Evolutionary conservation across 371 early-diverging fungal species (phyloP).

Genomic region (Mucor piriformis): DNA sequence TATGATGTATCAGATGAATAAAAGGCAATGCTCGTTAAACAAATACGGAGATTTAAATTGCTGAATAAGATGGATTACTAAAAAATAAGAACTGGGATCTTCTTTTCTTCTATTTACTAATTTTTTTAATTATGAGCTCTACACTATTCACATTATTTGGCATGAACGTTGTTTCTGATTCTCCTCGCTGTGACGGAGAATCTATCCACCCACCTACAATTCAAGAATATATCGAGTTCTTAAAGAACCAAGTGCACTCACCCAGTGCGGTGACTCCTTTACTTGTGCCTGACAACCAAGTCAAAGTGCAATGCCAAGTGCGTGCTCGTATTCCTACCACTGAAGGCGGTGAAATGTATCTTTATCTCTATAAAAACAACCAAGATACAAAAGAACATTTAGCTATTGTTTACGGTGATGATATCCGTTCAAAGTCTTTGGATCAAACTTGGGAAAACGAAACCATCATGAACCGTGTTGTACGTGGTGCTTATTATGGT

Average conservation of each 20-base stretch:
- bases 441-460: constrained; percentile 72
- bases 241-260: constrained; percentile 50
- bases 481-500: constrained; percentile 78
- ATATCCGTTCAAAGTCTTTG: constrained; percentile 70
- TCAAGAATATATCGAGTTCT: constrained; percentile 48
- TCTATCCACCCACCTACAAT: constrained; percentile 39
- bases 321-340: constrained; percentile 87
- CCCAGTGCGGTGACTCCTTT: constrained; percentile 49
- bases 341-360: constrained; percentile 80
- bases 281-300: constrained; percentile 27
- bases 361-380: constrained; percentile 86
- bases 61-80: no score
- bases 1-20: no score
- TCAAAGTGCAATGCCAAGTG: constrained; percentile 70
- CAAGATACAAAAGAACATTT: constrained; percentile 89
- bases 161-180: constrained; percentile 50
- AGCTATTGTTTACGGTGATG: constrained; percentile 91
- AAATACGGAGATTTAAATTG: no score
- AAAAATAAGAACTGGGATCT: no score
- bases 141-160: constrained; percentile 54
- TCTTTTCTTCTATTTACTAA: no score
- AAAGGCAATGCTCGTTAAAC: no score
- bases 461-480: constrained; percentile 75
- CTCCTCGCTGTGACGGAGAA: constrained; percentile 15
- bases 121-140: constrained; percentile 16